Base-by-base conservation (phyloP, 2,329 filamentous ascomycete genomes). In the Aureobasidium namibiae region DNA sequence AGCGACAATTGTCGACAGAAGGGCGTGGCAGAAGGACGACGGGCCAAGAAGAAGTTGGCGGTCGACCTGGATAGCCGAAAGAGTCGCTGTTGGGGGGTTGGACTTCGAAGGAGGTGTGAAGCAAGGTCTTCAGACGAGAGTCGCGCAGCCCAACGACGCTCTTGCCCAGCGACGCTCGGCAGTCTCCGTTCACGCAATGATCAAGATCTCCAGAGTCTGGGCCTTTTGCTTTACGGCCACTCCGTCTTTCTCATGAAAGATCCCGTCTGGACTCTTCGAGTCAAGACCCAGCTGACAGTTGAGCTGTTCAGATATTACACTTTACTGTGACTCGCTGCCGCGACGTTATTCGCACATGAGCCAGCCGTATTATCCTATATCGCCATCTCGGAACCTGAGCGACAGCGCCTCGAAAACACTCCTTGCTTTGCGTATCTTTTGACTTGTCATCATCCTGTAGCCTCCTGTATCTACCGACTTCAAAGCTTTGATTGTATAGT, bases 11-110 rank as follows among this genome's bases (percentile, higher is more conserved):
- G 48, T 52, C 48, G 42, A 48, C 42, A 24, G 38, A 39, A 56
- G 53, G 41, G 29, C 53, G 53, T 46, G 44, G 38, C 34, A 44
- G 38, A 29, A 11, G 24, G 36, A 44, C 52, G 39, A 56, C 52
- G 29, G 26, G 42, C 41, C 54, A 57, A 48, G 13, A 39, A 48
- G 33, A 46, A 56, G 39, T 56, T 44, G 50, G 50, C 52, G 29
- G 52, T 56, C 42, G 41, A 48, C 50, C 50, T 41, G 24, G 33
- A 39, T 57, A 38, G 54, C 54, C 42, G 38, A 41, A 24, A 36
- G 33, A 46, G n/a, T 24, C 23, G 41, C 41, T 33, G 53, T 18
- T 21, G 31, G 16, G 26, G 23, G 34, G n/a, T n/a, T 26, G 21
- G 34, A 9, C 13, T 23, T 45, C 26, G 31, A 45, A 56, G 41